Evolutionary conservation across 2,329 filamentous ascomycete species (phyloP), one percentile per base, ranked within the genome.

Genomic region (Knufia fluminis): DNA sequence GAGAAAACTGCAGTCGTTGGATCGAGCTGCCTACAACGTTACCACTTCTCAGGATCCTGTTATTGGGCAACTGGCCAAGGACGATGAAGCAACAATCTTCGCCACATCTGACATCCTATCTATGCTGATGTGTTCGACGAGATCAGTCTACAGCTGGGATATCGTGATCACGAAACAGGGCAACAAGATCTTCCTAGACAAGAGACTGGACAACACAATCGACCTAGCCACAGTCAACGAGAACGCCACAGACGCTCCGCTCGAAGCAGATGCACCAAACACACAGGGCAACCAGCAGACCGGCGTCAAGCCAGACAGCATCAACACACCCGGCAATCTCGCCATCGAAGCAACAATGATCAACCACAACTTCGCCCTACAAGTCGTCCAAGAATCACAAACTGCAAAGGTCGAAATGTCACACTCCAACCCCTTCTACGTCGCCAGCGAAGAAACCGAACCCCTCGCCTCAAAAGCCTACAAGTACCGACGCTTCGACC

Each of bases 141-240:
- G 94, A 63, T 95, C 88, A 51, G 87, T 98, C 56, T 97, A 97
- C 76, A 90, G 90, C 38, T 98, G 92, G 92, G 92, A 98, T 70
- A 83, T 98, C 62, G 85, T 98, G 65, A 94, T 98, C 64, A 76
- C 88, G 55, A 83, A 86, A 68, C 88, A 94, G 68, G 88, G 86
- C 68, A 86, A 90, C 80, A 96, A 96, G 80, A 82, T 98, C 70
- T 98, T 89, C 81, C 82, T 98, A 58, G 92, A 98, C 78, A 98
- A 98, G 82, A 87, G 92, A 58, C 90, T 96, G 54, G 91, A 90
- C 62, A 89, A 90, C 52, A 86, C 85, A 51, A 80, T 98, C 46
- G 92, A 98, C 71, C 88, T 97, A 80, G 90, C 97, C 54, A 96
- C 91, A 1, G 92, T 98, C 69, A 98, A 98, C 71, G 92, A 98